Evolutionary conservation across 2,329 filamentous ascomycete species (phyloP).

Genomic region (Colletotrichum nymphaeae): DNA sequence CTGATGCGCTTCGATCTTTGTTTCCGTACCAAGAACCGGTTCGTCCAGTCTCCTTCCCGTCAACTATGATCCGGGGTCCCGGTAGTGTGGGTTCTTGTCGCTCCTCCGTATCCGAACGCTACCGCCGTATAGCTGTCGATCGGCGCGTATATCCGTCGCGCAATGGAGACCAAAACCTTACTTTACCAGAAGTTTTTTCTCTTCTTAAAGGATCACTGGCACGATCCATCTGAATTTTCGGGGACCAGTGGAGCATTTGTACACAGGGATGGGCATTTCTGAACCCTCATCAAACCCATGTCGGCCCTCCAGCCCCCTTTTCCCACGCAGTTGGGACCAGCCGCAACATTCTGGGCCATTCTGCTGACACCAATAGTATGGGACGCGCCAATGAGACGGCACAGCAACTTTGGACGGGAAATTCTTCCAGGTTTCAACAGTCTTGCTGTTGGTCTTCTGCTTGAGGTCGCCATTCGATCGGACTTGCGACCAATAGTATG

Average conservation of each 20-base stretch:
- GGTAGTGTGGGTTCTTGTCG: not conserved
- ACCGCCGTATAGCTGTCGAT: not conserved
- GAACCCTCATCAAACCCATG: not conserved
- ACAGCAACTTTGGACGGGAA: not conserved
- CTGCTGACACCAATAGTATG: not conserved
- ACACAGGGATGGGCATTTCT: constrained; percentile 8
- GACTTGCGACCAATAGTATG: not conserved
- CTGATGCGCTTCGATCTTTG: not conserved
- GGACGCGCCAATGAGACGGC: not conserved
- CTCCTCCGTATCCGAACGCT: constrained; percentile 1
- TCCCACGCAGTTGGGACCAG: not conserved
- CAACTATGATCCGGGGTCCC: not conserved
- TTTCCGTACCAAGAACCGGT: not conserved
- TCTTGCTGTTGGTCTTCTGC: not conserved
- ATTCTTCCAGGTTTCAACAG: too few relatives aligned
- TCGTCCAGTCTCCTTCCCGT: not conserved
- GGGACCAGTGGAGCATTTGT: constrained; percentile 18
- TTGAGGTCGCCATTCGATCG: not conserved
- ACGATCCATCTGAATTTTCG: not conserved
- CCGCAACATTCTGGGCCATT: not conserved
- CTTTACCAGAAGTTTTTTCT: not conserved
- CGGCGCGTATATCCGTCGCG: not conserved
- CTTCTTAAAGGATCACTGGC: not conserved
- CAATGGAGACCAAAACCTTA: not conserved
- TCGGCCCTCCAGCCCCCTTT: constrained; percentile 18